phyloP scores from a whole-genome alignment of 768 basidiomycete genomes.

The Mycena crocata region DNA sequence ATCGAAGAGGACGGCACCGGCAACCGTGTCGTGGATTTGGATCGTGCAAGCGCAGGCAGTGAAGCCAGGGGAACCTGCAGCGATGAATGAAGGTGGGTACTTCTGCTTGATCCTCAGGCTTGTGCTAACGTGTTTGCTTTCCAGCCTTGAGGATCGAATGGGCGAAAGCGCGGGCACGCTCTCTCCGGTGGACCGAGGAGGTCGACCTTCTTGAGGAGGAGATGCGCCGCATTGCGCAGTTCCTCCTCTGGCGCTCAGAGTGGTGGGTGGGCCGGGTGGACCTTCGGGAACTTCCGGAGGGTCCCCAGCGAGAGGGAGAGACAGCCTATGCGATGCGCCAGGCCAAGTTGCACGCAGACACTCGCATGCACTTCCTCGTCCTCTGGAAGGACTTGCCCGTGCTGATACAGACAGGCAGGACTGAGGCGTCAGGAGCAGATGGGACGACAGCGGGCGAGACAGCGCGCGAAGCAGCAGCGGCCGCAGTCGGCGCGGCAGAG shows the following conservation, averaged over 20 bases:
- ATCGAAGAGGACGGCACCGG: neutral
- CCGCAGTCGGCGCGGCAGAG: too few species aligned
- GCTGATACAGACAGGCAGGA: neutral
- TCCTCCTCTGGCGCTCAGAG: conserved; percentile 28
- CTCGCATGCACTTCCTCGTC: neutral
- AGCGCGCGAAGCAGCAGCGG: too few species aligned
- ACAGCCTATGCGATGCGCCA: neutral
- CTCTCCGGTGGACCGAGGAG: conserved; percentile 39
- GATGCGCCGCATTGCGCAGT: conserved; percentile 37
- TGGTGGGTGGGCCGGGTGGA: conserved; percentile 21
- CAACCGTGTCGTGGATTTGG: conserved; percentile 15
- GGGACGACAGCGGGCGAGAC: too few species aligned
- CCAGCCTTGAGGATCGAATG: conserved; percentile 37
- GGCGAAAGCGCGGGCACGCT: conserved; percentile 35
- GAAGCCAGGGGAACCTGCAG: neutral
- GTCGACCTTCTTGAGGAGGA: conserved; percentile 38
- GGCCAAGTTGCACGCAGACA: neutral
- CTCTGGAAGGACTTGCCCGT: neutral
- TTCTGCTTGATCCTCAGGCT: neutral
- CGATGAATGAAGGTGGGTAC: neutral
- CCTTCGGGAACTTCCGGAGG: neutral
- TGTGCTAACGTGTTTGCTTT: neutral
- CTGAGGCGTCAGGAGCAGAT: neutral
- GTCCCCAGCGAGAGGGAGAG: neutral
- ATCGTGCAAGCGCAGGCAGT: neutral